Evolutionary conservation across 768 basidiomycete species (phyloP).

Genomic region (Scleroderma citrinum): DNA sequence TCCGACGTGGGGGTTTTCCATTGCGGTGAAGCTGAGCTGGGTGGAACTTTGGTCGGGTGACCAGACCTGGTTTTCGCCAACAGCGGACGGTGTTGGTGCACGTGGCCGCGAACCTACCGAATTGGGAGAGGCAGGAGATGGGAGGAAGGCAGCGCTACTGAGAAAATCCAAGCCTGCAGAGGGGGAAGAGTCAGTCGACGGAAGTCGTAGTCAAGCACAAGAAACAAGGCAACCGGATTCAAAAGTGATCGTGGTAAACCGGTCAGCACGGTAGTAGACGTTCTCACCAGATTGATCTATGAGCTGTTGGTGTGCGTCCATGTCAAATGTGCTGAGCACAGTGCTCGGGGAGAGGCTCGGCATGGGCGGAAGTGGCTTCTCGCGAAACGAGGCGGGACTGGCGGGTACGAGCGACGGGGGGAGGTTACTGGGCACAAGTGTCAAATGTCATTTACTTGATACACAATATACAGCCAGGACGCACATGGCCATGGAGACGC

Average conservation of each 20-base stretch:
- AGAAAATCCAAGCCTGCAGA: conserved; percentile 25
- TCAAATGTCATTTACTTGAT: not conserved
- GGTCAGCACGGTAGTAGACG: too few relatives aligned
- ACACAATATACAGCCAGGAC: conserved; percentile 2
- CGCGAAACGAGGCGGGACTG: conserved; percentile 16
- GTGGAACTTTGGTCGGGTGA: conserved; percentile 16
- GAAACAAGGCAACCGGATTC: conserved; percentile 9
- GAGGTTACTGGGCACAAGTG: conserved; percentile 6
- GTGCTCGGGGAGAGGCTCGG: conserved; percentile 15
- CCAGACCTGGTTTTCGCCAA: conserved; percentile 20
- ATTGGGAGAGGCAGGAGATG: conserved; percentile 25
- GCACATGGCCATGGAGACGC: conserved; percentile 16
- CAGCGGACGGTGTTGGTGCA: conserved; percentile 32
- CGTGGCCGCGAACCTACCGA: conserved; percentile 31
- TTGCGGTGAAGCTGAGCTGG: conserved; percentile 11
- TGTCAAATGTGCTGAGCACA: conserved; percentile 19
- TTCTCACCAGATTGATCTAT: conserved; percentile 17
- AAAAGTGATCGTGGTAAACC: conserved; percentile 14
- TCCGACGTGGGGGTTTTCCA: conserved; percentile 12
- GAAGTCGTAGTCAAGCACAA: conserved; percentile 8
- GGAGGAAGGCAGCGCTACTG: conserved; percentile 20
- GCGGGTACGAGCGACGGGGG: conserved; percentile 19
- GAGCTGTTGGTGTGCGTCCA: conserved; percentile 26
- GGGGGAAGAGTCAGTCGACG: conserved; percentile 13
- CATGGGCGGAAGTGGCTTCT: conserved; percentile 36